Base-by-base conservation (phyloP, 768 basidiomycete species). In the Suillus occidentalis region DNA sequence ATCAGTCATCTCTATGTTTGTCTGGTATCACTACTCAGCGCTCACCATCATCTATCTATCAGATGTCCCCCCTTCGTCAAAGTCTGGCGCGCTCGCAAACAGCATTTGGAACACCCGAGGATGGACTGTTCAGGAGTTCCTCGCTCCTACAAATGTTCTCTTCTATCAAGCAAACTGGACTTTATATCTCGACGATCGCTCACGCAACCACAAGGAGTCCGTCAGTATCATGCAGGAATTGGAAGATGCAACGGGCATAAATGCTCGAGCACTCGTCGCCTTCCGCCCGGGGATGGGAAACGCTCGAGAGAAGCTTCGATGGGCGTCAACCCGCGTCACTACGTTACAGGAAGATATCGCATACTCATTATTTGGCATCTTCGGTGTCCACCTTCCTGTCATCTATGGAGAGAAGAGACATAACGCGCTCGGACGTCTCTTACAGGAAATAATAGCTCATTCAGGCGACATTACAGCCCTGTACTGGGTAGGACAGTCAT, bases 211-310 rank as follows among this genome's bases (percentile, higher is more conserved):
- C 45, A 45, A 45, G 20, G 4, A 45, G 4, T 45, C 45, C 10
- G 20, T 45, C 20, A 2, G 0, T 6, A 45, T 45, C n/a, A 45
- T 6, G n/a, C 1, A 5, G 10, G 45, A 45, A n/a, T 12, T 45
- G 45, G n/a, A 45, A 2, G 4, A 1, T n/a, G 4, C 45, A 2
- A 45, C 45, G 2, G 45, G 45, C 45, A 45, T 45, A n/a, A 12
- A n/a, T n/a, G 10, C 10, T 2, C 2, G 2, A 4, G n/a, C 45
- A 4, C 45, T 45, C 0, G 5, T n/a, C 2, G 4, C 0, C n/a
- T 45, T 45, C 10, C n/a, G 4, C 0, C 45, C 45, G 2, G 45
- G 45, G 2, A n/a, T 0, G 0, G 5, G 10, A 45, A 20, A 10
- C n/a, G 45, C n/a, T 4, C 45, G n/a, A n/a, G 45, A n/a, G n/a